Evolutionary conservation across 371 early-diverging fungal genomes (phyloP).

Genomic region (Syncephalastrum monosporum): DNA sequence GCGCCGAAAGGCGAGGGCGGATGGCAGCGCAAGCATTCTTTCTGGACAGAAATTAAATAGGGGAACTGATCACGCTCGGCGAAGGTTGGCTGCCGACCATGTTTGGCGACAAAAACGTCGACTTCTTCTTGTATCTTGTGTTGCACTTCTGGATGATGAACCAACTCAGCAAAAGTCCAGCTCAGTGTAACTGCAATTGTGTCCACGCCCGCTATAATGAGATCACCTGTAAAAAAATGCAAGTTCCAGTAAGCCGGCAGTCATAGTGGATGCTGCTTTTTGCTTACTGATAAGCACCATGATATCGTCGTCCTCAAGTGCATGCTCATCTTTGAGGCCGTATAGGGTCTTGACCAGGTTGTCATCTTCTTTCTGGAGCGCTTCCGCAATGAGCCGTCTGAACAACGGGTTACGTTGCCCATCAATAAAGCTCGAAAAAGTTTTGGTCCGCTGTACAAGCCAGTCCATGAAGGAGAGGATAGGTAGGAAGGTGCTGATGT

Average conservation of each 20-base stretch:
- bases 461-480: constrained; percentile 7
- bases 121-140: constrained; percentile 13
- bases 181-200: constrained; percentile 8
- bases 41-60: constrained; percentile 25
- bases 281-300: constrained; percentile 17
- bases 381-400: constrained; percentile 5
- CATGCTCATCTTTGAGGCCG: constrained; percentile 8
- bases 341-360: constrained; percentile 10
- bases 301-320: constrained; percentile 16
- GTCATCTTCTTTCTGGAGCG: neutral
- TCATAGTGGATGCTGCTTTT: neutral
- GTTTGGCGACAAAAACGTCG: constrained; percentile 9
- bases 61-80: constrained; percentile 17
- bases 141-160: constrained; percentile 13
- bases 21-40: constrained; percentile 27
- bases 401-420: constrained; percentile 4
- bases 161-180: constrained; percentile 15
- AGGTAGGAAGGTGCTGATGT: constrained; percentile 17
- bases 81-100: constrained; percentile 20
- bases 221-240: constrained; percentile 7
- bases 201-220: constrained; percentile 13
- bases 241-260: neutral
- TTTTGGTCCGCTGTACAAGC: neutral
- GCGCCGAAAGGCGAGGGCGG: constrained; percentile 25
- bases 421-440: neutral